Conservation (phyloP, 192 early-diverging fungal genomes). For the Mortierella claussenii region DNA sequence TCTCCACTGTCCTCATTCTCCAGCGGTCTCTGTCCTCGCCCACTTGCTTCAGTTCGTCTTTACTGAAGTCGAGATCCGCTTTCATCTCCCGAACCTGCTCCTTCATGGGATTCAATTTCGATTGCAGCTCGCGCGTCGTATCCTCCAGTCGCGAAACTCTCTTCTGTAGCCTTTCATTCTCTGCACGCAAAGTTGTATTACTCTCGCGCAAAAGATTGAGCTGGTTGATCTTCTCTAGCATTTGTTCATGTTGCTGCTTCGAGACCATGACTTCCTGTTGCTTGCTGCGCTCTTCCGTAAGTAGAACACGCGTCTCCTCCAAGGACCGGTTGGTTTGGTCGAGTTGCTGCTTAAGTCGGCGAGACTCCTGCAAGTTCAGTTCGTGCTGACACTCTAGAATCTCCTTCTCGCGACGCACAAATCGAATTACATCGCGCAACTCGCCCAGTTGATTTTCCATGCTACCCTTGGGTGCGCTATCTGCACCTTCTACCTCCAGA, state of each 20-base stretch:
- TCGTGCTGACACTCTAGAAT: constrained; percentile 75
- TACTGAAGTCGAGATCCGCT: constrained; percentile 69
- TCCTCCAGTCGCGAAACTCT: constrained; percentile 54
- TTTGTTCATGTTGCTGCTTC: constrained; percentile 65
- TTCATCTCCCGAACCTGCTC: constrained; percentile 68
- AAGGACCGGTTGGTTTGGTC: constrained; percentile 72
- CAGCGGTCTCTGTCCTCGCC: constrained; percentile 74
- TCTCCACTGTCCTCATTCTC: constrained; percentile 77
- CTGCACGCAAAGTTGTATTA: constrained; percentile 76
- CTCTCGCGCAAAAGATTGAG: constrained; percentile 78
- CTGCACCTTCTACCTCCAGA: constrained; percentile 3
- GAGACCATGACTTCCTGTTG: constrained; percentile 59
- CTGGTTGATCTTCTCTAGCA: constrained; percentile 75
- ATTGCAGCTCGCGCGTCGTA: constrained; percentile 51
- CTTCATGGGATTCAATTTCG: constrained; percentile 62
- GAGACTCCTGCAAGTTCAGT: constrained; percentile 71
- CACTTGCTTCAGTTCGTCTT: constrained; percentile 62
- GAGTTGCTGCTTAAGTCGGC: constrained; percentile 70
- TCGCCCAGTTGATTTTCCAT: constrained; percentile 38
- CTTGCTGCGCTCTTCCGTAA: constrained; percentile 61
- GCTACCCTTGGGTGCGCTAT: constrained; percentile 3
- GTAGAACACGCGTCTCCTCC: constrained; percentile 70
- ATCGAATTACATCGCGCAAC: constrained; percentile 70
- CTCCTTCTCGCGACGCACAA: constrained; percentile 79
- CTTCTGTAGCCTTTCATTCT: constrained; percentile 57